Base-by-base conservation (phyloP, 2,329 filamentous ascomycete species). In the Diaporthe sp. region DNA sequence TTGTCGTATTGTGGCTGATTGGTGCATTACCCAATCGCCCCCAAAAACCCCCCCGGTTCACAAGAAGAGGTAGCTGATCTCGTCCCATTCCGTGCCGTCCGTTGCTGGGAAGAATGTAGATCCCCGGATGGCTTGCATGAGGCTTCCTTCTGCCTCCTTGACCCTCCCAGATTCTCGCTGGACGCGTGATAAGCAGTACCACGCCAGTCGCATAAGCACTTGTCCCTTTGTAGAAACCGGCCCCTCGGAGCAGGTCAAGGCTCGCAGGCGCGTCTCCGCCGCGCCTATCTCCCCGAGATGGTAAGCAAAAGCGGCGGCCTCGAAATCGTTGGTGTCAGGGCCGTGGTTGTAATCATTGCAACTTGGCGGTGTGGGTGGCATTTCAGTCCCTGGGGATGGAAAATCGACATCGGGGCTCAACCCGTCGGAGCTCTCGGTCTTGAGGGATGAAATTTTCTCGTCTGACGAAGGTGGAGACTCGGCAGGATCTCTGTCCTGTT, bases 131-230 rank as follows among this genome's bases (percentile, higher is more conserved):
- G 73, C 73, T 27, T 70, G 61, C 42, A 63, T 69, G 42, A 75
- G 39, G 39, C 73, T 72, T 37, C 22, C 32, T 19, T 69, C 63
- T n/a, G 70, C 73, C n/a, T 75, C 55, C 7, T 53, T 37, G 22
- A n/a, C 19, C 19, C 30, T 44, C 32, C 61, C 55, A 27, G 30
- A 39, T 25, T 69, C 53, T 47, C 63, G 70, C 56, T 72, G 30
- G 17, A 75, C 71, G 63, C 44, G 63, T 19, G 70, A 72, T 61
- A 73, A 65, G 73, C 70, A 75, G 55, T 69, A 72, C 70, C 73
- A 73, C 27, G 73, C 73, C 61, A 75, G 51, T 30, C 73, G 70
- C 35, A 59, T 72, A 37, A 75, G 63, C 70, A 75, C 70, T 32
- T 70, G 55, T 3, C 73, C 56, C 55, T 63, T 61, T 17, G 61